Base-by-base conservation (phyloP, 495 filamentous ascomycete species). In the Oleoguttula mirabilis region DNA sequence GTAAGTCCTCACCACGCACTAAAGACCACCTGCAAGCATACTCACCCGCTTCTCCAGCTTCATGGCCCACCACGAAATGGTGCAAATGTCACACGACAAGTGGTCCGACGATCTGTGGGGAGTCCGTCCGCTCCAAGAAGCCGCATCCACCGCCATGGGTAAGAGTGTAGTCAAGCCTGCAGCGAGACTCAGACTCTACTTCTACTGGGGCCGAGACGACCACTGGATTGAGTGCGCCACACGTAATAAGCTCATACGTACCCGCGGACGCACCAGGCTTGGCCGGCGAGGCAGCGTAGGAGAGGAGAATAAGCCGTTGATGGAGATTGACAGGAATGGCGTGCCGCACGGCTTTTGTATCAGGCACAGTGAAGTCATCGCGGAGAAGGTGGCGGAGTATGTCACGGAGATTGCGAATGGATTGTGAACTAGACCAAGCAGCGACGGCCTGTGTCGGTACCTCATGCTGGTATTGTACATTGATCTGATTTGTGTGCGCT, bases 81-180 rank as follows among this genome's bases (percentile, higher is more conserved):
- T 58, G 4, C 68, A 60, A 4, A 93, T 96, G 1, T 65, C 41
- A 2, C 6, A 39, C 21, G 84, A 94, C 50, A 68, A 63, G 52
- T 94, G 88, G 88, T 71, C 70, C 23, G 66, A 80, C 38, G 80
- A 87, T 53, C 60, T 94, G 25, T 94, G 88, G 88, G 83, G 82
- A 21, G 62, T 70, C 21, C 60, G 64, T 3, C 17, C 51, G 47
- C 52, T 4, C 23, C 45, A 4, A 25, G 38, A 6, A 17, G 21
- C 42, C 10, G 8, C 34, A 12, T 7, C 42, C 22, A 17, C 36
- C 4, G 25, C n/a, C 16, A 15, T 36, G 10, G 21, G n/a, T n/a
- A n/a, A n/a, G n/a, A n/a, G n/a, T 12, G 23, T 6, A 39, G 22
- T 10, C 10, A 19, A 10, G 4, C 19, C n/a, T 17, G 17, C 23